phyloP scores from a whole-genome alignment of 1,139 yeast genomes.

The Kurtzmaniella quercitrusa region DNA sequence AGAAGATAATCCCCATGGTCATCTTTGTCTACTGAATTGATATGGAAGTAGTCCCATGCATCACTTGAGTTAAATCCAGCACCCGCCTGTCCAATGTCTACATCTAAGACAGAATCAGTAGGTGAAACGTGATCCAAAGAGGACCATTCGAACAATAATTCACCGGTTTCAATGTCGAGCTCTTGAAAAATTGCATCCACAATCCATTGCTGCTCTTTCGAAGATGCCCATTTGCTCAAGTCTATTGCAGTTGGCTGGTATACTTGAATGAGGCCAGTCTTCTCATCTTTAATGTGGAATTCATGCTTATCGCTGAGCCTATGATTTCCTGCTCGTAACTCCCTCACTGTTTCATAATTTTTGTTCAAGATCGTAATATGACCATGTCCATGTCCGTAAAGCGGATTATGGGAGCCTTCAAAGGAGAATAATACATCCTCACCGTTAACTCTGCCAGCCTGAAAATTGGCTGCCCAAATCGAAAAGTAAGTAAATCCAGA shows the following conservation, averaged over 20 bases:
- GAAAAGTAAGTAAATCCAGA: conserved; percentile 26
- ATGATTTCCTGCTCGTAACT: not conserved
- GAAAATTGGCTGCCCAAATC: conserved; percentile 31
- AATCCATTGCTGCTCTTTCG: conserved; percentile 26
- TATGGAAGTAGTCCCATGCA: conserved; percentile 42
- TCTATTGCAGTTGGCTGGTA: conserved; percentile 27
- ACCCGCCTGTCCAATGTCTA: conserved; percentile 26
- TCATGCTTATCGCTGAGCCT: conserved; percentile 21
- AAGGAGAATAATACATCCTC: conserved; percentile 24
- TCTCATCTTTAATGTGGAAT: conserved; percentile 24
- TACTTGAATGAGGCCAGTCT: conserved; percentile 25
- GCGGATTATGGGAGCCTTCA: conserved; percentile 30
- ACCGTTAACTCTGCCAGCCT: conserved; percentile 22
- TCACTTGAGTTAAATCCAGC: conserved; percentile 27
- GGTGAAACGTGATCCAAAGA: conserved; percentile 34
- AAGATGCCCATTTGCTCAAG: conserved; percentile 21
- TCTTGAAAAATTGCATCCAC: conserved; percentile 32
- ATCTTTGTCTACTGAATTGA: conserved; percentile 38
- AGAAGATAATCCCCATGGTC: conserved; percentile 30
- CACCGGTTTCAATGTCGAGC: conserved; percentile 30
- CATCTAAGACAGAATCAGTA: conserved; percentile 22
- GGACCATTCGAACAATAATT: conserved; percentile 34
- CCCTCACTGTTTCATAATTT: not conserved
- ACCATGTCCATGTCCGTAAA: conserved; percentile 33
- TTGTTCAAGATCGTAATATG: conserved; percentile 23